These are phyloP conservation scores for Suillus brevipes DNA, from an alignment of 768 basidiomycete species.

Conservation along the genomic window DNA sequence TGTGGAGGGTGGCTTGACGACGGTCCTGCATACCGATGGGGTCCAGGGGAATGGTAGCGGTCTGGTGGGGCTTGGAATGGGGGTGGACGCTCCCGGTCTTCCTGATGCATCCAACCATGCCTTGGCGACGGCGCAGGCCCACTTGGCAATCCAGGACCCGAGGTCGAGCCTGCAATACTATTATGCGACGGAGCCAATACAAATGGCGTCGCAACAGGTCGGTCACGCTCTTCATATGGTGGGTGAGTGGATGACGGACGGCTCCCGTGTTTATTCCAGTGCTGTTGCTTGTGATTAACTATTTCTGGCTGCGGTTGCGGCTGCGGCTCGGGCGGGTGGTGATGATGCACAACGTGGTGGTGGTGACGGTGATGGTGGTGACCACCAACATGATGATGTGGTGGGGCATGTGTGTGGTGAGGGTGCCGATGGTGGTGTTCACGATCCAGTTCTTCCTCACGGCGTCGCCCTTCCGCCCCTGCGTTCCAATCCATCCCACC, in stretches of 20 bases:
- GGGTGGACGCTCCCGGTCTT: slow-evolving; percentile 31
- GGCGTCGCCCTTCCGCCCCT: slow-evolving; percentile 37
- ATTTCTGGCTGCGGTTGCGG: slow-evolving; percentile 25
- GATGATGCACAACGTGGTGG: slow-evolving; percentile 49
- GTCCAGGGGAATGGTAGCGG: slow-evolving; percentile 31
- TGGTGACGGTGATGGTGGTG: slow-evolving; percentile 50
- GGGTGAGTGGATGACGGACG: slow-evolving; percentile 42
- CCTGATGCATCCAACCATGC: slow-evolving; percentile 37
- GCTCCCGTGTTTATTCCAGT: slow-evolving; percentile 34
- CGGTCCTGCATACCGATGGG: slow-evolving; percentile 13
- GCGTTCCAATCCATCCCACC: slow-evolving; percentile 33
- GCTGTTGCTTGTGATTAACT: slow-evolving; percentile 28
- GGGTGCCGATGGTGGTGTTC: slow-evolving; percentile 36
- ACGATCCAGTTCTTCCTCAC: slow-evolving; percentile 34
- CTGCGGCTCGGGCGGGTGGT: slow-evolving; percentile 38
- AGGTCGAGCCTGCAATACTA: slow-evolving; percentile 27
- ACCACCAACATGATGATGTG: slow-evolving; percentile 27
- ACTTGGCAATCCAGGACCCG: slow-evolving; percentile 13
- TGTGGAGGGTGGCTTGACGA: slow-evolving; percentile 1
- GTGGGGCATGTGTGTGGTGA: slow-evolving; percentile 29
- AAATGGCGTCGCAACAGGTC: slow-evolving; percentile 55
- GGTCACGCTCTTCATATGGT: slow-evolving; percentile 49
- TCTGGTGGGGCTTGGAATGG: slow-evolving; percentile 29
- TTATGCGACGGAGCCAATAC: slow-evolving; percentile 49
- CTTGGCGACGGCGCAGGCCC: slow-evolving; percentile 41